phyloP scores from a whole-genome alignment of 371 early-diverging fungal species.

The Mortierella sp. region DNA sequence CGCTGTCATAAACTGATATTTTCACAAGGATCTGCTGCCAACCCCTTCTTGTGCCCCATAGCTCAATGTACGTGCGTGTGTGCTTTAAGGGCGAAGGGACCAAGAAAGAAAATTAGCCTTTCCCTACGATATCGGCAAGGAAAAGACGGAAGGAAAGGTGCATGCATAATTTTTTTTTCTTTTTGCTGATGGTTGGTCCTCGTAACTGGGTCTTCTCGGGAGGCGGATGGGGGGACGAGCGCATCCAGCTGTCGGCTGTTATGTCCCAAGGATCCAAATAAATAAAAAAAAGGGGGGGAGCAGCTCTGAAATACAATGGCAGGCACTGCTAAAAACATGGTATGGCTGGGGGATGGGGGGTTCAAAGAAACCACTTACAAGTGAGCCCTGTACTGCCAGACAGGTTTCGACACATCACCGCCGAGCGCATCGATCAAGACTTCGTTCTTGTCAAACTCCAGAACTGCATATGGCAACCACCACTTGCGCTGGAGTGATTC shows the following conservation, averaged over 20 bases:
- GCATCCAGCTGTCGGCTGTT: slow-evolving; percentile 5
- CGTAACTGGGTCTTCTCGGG: no score
- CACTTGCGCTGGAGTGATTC: slow-evolving; percentile 80
- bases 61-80: no score
- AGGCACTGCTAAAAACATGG: no score
- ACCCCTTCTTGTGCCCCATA: no score
- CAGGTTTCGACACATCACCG: slow-evolving; percentile 78
- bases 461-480: slow-evolving; percentile 88
- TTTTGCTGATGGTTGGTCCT: not conserved
- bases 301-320: not conserved
- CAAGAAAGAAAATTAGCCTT: no score
- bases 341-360: no score
- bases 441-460: slow-evolving; percentile 96
- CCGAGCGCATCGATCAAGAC: slow-evolving; percentile 84
- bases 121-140: not conserved
- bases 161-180: slow-evolving; percentile 6
- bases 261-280: not conserved
- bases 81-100: no score
- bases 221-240: no score
- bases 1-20: no score
- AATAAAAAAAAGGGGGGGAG: not conserved
- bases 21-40: no score
- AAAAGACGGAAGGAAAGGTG: not conserved
- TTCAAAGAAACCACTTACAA: slow-evolving; percentile 75
- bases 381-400: slow-evolving; percentile 87